Percentiles rank a stretch among this genome's conserved stretches.
Conservation (phyloP, 1,139 yeast genomes). For the Suhomyces ambrosiae region DNA sequence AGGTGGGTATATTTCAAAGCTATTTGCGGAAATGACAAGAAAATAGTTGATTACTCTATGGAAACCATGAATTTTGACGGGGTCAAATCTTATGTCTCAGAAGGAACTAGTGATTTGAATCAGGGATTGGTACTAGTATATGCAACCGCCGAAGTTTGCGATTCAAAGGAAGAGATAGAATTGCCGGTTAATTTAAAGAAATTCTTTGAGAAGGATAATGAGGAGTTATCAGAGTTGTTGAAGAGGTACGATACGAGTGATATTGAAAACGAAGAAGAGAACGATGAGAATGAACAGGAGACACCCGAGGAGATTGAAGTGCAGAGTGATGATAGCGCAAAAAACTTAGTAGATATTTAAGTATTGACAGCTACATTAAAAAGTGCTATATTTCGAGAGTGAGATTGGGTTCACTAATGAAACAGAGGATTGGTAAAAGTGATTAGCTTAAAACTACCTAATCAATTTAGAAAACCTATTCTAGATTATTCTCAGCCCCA, state of each 20-base stretch:
- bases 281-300: neutral
- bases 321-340: neutral
- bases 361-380: no score
- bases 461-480: no score
- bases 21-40: slow-evolving; percentile 13
- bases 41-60: slow-evolving; percentile 21
- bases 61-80: slow-evolving; percentile 26
- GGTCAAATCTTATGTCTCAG: slow-evolving; percentile 20
- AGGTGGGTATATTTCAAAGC: slow-evolving; percentile 20
- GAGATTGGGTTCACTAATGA: no score
- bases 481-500: no score
- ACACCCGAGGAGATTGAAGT: neutral
- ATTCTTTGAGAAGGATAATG: slow-evolving; percentile 25
- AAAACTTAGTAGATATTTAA: no score
- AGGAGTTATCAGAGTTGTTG: slow-evolving; percentile 11
- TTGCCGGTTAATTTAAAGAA: slow-evolving; percentile 18
- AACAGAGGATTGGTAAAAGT: no score
- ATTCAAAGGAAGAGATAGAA: slow-evolving; percentile 9
- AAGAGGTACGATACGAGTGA: slow-evolving; percentile 3
- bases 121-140: slow-evolving; percentile 26
- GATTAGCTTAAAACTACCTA: no score
- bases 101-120: slow-evolving; percentile 18
- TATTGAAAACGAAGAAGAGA: slow-evolving; percentile 3
- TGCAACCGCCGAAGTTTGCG: slow-evolving; percentile 17
- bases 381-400: no score